These are phyloP conservation scores for Cordyceps pruinosa DNA, from an alignment of 2,329 filamentous ascomycete species.

Conservation along the genomic window DNA sequence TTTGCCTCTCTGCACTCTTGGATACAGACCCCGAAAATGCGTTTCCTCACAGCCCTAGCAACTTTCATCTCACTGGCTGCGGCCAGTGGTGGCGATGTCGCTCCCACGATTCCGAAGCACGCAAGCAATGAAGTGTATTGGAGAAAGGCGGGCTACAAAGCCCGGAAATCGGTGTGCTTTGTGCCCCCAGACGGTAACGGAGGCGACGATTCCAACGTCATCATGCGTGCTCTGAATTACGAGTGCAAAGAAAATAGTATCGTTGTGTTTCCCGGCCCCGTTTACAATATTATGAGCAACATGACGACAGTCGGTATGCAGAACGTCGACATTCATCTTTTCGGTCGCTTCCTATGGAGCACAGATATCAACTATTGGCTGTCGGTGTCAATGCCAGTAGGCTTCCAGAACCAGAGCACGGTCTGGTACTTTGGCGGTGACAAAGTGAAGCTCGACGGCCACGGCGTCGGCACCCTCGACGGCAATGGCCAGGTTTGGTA, in stretches of 20 bases:
- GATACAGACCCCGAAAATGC: neutral
- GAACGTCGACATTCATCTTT: conserved; percentile 38
- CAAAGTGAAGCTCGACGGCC: conserved; percentile 41
- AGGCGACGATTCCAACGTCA: conserved; percentile 26
- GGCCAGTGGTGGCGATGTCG: neutral
- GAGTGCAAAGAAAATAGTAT: conserved; percentile 24
- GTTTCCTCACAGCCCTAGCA: neutral
- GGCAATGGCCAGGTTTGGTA: conserved; percentile 58
- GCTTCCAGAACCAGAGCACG: conserved; percentile 49
- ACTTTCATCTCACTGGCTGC: neutral
- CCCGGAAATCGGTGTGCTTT: conserved; percentile 18
- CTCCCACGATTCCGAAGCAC: neutral
- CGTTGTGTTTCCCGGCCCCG: conserved; percentile 26
- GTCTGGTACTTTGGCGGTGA: conserved; percentile 50
- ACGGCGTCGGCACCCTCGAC: conserved; percentile 46
- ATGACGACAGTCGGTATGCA: conserved; percentile 28
- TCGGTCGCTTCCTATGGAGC: conserved; percentile 33
- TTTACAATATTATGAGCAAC: conserved; percentile 28
- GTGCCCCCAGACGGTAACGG: conserved; percentile 21
- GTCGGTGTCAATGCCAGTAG: conserved; percentile 40
- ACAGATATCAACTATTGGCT: conserved; percentile 46
- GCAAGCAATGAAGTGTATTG: neutral
- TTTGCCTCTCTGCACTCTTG: neutral
- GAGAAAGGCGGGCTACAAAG: neutral
- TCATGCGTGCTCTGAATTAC: conserved; percentile 26